Evolutionary conservation across 2,329 filamentous ascomycete genomes (phyloP), one percentile per base, ranked within the genome.

Genomic region (Cytospora leucostoma): DNA sequence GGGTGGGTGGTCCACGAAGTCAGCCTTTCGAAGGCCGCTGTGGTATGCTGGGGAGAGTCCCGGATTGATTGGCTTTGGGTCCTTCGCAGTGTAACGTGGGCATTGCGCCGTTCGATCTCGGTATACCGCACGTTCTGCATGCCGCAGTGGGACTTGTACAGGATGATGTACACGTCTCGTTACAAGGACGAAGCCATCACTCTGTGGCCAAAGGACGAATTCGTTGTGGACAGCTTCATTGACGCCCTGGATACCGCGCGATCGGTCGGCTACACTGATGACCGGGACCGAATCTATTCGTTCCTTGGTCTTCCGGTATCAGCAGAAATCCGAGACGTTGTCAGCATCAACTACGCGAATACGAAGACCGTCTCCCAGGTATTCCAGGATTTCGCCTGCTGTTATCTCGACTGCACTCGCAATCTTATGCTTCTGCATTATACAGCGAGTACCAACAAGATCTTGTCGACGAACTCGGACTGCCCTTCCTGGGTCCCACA

Each of bases 1-100:
- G 47, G 47, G n/a, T 59, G 57, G 57, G 57, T 59, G 12, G 5
- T 59, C 8, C 57, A 59, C 33, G 49, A 59, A 50, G 57, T 19
- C 6, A 17, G 44, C 7, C 44, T 47, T 47, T n/a, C 44, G 12
- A 47, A 47, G 44, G 44, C 19, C n/a, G 44, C 44, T 47, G 3
- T 47, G 4, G 6, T 47, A 21, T 21, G 19, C 10, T 47, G n/a
- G n/a, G 44, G n/a, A 4, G 1, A 10, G 8, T n/a, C 10, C n/a
- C n/a, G 5, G 4, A 21, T 47, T 6, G 0, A 11, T 12, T 47
- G 44, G 44, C 44, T 47, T 12, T 47, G 44, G 44, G 17, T 47
- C 1, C 44, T n/a, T 8, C 44, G 44, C 17, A 11, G 2, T 11
- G 4, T 21, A 19, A 4, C 7, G 1, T 47, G 44, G 44, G 44